Evolutionary conservation across 345 rosid species (phyloP), one percentile per base, ranked within the genome.

Genomic region (Eucalyptus pumila): DNA sequence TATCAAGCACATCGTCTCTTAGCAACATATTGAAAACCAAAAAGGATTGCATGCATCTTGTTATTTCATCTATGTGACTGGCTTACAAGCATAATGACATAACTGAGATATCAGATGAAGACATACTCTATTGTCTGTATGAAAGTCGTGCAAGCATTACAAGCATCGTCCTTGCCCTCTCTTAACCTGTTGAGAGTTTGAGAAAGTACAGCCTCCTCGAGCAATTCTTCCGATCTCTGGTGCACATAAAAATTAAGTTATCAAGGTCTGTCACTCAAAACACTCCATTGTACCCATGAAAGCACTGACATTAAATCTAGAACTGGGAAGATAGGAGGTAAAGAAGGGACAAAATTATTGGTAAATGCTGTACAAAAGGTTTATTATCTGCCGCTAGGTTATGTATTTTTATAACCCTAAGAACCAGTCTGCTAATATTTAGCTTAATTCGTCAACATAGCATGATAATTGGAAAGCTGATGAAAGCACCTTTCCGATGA

Each of bases 171-270:
- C 67, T 91, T 92, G 52, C 30, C 86, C 14, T 86, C 90, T 90
- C 97, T 93, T 49, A 98, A 92, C 89, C 86, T 93, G 90, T 98
- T 96, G 87, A 98, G 98, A 62, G 97, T 93, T 92, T 89, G 93
- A 54, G 98, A 98, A 88, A 98, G 98, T 85, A 94, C 90, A 87
- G 93, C 99, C 95, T 98, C 99, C 92, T 97, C 99, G 27, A 95
- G 97, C 92, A 97, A 91, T 92, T 98, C 99, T 90, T 96, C 99
- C 16, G 99, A 97, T 94, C 93, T 96, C 99, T 98, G 98, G 89
- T 90, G 87, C 42, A 91, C 54, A 91, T 49, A n/a, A 91, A 86
- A 49, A 54, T 26, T 50, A 34, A 40, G 9, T 76, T 76, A 21
- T 37, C 14, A 19, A 72, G 83, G 83, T 76, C 30, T 0, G 2